Evolutionary conservation across 805 yeast genomes (phyloP), one percentile per base, ranked within the genome.

Genomic region (Yarrowia alimentaria): DNA sequence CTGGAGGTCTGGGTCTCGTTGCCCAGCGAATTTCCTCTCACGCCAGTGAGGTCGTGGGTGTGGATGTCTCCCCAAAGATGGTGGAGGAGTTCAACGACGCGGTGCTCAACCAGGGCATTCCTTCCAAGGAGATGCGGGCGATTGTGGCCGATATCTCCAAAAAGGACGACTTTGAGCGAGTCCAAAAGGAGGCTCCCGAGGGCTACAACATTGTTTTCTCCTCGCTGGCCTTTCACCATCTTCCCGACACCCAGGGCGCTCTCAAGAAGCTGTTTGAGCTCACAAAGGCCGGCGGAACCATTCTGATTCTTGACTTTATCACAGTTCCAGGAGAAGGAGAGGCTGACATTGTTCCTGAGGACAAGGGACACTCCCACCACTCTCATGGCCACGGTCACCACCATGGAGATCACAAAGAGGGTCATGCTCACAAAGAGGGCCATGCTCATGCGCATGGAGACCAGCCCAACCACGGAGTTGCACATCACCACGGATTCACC

Each of bases 181-280:
- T 29, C n/a, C 12, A 51, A 4, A 28, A 29, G 32, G 43, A 35
- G 18, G 54, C 34, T 12, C 43, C 26, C 0, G 54, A 40, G 5
- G 31, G 26, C n/a, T 60, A 60, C 33, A 61, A 60, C 25, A 55
- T 52, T 19, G 59, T 53, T 10, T 56, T 60, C 19, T 50, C 56
- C 12, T 59, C 64, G 3, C 28, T 60, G 54, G 53, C 60, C 1
- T 60, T 54, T 37, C 64, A 60, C 28, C 64, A 60, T 50, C 31
- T 60, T 5, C 49, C 42, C 20, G 58, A 60, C 32, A 48, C 55
- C 18, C 48, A 51, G 3, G 25, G 22, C 3, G 52, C 52, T 10
- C 53, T 57, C 1, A 25, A 49, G 19, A 32, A 34, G 10, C 52
- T 60, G 19, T 58, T 18, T 7, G 31, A 35, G 5, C 31, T 26